A percentile compares a stretch with the other conserved stretches of the same genome.
These are phyloP conservation scores for Solanum neorickii DNA, from an alignment of 257 asterid genomes.

Conservation along the genomic window DNA sequence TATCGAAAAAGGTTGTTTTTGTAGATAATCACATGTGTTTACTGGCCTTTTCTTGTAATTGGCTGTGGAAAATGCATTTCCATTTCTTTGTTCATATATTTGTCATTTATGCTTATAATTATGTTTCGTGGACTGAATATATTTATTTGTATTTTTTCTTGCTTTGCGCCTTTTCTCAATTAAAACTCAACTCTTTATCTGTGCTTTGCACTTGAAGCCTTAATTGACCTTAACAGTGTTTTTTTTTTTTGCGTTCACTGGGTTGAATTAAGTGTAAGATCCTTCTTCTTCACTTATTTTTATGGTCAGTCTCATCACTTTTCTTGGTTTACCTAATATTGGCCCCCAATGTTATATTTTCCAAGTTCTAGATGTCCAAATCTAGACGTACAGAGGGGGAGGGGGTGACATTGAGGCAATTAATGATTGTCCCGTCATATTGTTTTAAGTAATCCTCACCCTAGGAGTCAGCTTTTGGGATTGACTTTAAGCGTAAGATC, in stretches of 20 bases:
- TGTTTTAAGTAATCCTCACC: background rate
- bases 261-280: background rate
- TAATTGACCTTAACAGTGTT: background rate
- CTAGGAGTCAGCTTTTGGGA: background rate
- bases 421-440: background rate
- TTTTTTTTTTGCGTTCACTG: background rate
- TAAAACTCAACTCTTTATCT: background rate
- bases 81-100: background rate
- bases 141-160: background rate
- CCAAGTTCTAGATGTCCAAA: background rate
- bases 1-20: background rate
- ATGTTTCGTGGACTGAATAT: background rate
- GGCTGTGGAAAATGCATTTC: background rate
- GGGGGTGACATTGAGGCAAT: background rate
- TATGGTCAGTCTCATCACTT: background rate
- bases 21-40: background rate
- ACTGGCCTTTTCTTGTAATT: background rate
- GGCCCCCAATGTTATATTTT: background rate
- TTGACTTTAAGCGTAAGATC: background rate
- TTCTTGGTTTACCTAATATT: background rate
- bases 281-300: background rate
- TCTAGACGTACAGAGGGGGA: background rate
- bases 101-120: background rate
- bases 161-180: background rate
- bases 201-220: background rate